A percentile compares a stretch with the other conserved stretches of the same genome.
Conservation (phyloP, 1,284 basidiomycete genomes). For the Termitomyces sp. region DNA sequence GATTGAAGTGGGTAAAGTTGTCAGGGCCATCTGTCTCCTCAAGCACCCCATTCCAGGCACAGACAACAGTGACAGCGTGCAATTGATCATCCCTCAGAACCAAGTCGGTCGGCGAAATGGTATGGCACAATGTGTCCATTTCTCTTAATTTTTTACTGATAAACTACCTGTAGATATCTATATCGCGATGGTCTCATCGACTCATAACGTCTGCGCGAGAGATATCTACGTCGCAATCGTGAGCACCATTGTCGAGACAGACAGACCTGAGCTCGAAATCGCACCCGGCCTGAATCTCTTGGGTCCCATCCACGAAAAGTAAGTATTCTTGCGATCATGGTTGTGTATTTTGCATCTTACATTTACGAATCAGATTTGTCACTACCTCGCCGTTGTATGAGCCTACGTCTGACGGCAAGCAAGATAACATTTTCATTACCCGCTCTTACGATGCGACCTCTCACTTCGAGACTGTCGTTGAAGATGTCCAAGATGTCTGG, state of each 20-base stretch:
- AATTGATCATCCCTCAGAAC: conserved; percentile 99
- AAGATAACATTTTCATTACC: conserved; percentile 94
- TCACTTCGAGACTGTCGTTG: conserved; percentile 97
- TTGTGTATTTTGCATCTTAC: background rate
- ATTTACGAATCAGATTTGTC: conserved; percentile 65
- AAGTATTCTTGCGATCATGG: conserved; percentile 24
- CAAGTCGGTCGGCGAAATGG: conserved; percentile 94
- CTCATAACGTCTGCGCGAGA: conserved; percentile 96
- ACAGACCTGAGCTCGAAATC: conserved; percentile 90
- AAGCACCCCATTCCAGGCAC: conserved; percentile 99
- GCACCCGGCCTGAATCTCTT: conserved; percentile 88
- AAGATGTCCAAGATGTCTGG: conserved; percentile 94
- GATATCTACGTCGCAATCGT: conserved; percentile 96
- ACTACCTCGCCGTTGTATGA: conserved; percentile 86
- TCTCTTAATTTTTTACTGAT: background rate
- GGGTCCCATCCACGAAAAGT: conserved; percentile 95
- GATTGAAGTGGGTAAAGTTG: conserved; percentile 90
- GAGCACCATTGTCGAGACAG: conserved; percentile 97
- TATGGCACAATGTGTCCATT: conserved; percentile 31
- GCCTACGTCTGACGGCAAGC: conserved; percentile 76
- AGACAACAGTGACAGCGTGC: conserved; percentile 90
- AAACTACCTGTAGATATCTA: conserved; percentile 80
- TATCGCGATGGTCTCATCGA: conserved; percentile 94
- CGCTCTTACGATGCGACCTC: conserved; percentile 98
- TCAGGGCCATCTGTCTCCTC: conserved; percentile 96